Percentiles rank a stretch among this genome's conserved stretches.
Conservation (phyloP, 2,329 filamentous ascomycete species). For the Parastagonospora avenae region DNA sequence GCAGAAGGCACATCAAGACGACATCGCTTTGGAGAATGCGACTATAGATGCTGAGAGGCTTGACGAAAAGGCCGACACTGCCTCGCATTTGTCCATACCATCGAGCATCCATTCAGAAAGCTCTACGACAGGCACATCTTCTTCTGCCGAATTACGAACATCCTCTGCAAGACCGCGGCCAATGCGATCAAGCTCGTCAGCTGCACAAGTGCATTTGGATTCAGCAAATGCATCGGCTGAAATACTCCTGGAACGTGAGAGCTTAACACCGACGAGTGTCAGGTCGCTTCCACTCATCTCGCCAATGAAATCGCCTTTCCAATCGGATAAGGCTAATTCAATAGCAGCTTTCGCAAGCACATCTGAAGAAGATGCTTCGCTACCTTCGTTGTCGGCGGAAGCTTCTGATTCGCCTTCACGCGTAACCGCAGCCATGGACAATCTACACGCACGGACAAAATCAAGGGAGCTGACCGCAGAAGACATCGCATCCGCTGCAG, state of each 20-base stretch:
- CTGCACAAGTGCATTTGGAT: constrained; percentile 70
- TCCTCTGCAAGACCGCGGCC: constrained; percentile 53
- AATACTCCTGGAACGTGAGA: constrained; percentile 58
- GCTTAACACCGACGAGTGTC: constrained; percentile 67
- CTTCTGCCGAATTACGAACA: constrained; percentile 28
- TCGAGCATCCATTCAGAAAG: constrained; percentile 27
- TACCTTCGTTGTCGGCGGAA: constrained; percentile 30
- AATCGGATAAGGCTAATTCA: constrained; percentile 34
- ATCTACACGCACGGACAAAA: constrained; percentile 12
- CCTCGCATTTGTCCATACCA: constrained; percentile 26
- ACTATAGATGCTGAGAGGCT: constrained; percentile 24
- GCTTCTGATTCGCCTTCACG: constrained; percentile 17
- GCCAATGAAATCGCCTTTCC: constrained; percentile 54
- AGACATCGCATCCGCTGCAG: constrained; percentile 28
- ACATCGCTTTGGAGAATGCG: constrained; percentile 15
- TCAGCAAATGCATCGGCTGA: constrained; percentile 67
- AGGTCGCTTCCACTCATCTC: constrained; percentile 63
- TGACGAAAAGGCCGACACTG: constrained; percentile 25
- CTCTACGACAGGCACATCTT: constrained; percentile 25
- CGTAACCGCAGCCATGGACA: constrained; percentile 2
- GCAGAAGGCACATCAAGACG: constrained; percentile 17
- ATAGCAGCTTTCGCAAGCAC: constrained; percentile 15
- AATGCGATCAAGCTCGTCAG: constrained; percentile 66
- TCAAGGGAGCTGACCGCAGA: constrained; percentile 28
- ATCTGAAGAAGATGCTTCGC: constrained; percentile 22